Conservation (phyloP, 192 early-diverging fungal genomes). For the Coemansia asiatica region DNA sequence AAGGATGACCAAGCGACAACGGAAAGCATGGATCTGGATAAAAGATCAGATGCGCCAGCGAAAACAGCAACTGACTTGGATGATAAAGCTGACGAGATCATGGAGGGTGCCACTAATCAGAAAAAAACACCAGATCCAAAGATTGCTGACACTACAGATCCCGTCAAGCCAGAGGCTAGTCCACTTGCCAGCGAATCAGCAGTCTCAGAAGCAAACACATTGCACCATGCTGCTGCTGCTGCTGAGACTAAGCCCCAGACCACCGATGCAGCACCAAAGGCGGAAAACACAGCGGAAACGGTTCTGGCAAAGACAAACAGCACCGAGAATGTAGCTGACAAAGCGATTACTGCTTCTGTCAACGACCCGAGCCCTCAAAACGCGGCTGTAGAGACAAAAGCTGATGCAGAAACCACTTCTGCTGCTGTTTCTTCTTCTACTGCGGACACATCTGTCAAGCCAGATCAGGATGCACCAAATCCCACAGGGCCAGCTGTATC, state of each 20-base stretch:
- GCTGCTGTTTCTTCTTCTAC: not conserved
- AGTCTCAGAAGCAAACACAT: not conserved
- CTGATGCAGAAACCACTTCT: not conserved
- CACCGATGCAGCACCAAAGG: not conserved
- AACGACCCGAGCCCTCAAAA: too few relatives aligned
- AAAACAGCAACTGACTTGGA: slow-evolving; percentile 1
- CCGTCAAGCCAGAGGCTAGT: not conserved
- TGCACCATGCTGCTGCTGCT: not conserved
- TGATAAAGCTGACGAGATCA: not conserved
- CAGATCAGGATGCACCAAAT: not conserved
- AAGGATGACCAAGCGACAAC: not conserved
- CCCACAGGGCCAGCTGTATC: not conserved
- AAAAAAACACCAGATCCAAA: not conserved
- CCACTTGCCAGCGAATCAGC: not conserved
- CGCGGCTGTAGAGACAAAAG: too few relatives aligned
- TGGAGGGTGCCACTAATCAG: not conserved
- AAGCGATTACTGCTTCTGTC: not conserved
- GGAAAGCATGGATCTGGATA: not conserved
- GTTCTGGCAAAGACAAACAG: not conserved
- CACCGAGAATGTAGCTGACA: not conserved
- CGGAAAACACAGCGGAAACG: not conserved
- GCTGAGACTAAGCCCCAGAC: slow-evolving; percentile 1
- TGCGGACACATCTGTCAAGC: not conserved
- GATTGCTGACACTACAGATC: not conserved
- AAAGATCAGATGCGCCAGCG: not conserved